These are phyloP conservation scores for Talaromyces ruber DNA, from an alignment of 495 filamentous ascomycete species.

Conservation along the genomic window DNA sequence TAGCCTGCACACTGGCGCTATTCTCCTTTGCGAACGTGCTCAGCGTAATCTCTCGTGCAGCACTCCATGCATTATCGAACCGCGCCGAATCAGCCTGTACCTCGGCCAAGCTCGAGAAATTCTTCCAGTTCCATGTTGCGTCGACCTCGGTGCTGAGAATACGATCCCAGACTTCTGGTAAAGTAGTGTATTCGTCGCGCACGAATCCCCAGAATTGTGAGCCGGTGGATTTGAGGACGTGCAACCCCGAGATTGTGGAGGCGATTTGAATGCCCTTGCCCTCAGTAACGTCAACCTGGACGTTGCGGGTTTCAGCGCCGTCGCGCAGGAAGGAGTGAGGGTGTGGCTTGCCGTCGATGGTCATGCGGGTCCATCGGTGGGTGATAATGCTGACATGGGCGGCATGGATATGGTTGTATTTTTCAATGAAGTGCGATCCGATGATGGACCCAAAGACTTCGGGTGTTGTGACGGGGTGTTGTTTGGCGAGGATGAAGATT, in stretches of 20 bases:
- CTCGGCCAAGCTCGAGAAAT: conserved; percentile 55
- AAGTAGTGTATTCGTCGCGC: conserved; percentile 84
- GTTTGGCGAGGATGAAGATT: conserved; percentile 88
- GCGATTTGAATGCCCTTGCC: conserved; percentile 61
- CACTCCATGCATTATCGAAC: conserved; percentile 73
- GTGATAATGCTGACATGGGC: conserved; percentile 74
- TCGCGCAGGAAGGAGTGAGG: conserved; percentile 95
- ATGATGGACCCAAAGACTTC: conserved; percentile 85
- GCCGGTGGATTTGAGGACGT: conserved; percentile 95
- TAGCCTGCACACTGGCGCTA: conserved; percentile 88
- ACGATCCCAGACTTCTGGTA: conserved; percentile 86
- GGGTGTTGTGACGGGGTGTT: conserved; percentile 85
- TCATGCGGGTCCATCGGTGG: conserved; percentile 89
- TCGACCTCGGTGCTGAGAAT: conserved; percentile 92
- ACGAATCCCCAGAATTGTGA: conserved; percentile 94
- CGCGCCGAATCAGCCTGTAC: conserved; percentile 53
- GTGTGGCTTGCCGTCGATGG: conserved; percentile 79
- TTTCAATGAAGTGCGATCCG: conserved; percentile 78
- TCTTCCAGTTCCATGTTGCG: conserved; percentile 75
- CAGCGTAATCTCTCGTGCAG: conserved; percentile 72
- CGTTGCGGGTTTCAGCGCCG: conserved; percentile 69
- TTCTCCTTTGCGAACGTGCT: conserved; percentile 88
- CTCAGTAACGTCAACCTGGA: conserved; percentile 40
- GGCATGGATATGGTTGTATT: conserved; percentile 75
- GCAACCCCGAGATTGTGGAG: conserved; percentile 63